Conservation (phyloP, 441 rosid genomes). For the Daphne laureola region DNA sequence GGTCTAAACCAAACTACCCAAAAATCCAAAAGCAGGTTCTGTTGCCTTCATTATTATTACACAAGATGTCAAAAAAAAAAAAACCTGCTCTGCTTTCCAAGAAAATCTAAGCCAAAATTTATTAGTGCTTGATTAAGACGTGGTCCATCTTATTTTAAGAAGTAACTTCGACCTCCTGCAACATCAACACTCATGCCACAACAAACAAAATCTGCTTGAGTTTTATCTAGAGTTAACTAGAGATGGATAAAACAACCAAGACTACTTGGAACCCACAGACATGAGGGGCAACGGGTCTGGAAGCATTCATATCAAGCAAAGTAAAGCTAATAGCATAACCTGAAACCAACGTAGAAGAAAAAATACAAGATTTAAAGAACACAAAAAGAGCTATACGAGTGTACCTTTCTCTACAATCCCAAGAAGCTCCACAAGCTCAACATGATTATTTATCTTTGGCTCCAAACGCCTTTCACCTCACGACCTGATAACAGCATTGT, state of each 20-base stretch:
- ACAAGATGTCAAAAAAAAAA: too few species aligned
- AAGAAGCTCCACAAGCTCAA: conserved; percentile 84
- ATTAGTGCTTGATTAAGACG: conserved; percentile 88
- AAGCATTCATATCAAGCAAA: too few species aligned
- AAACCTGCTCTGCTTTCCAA: too few species aligned
- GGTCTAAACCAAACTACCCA: too few species aligned
- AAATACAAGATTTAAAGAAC: conserved; percentile 22
- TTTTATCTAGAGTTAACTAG: too few species aligned
- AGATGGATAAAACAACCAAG: too few species aligned
- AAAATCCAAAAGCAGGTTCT: too few species aligned
- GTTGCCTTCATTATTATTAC: too few species aligned
- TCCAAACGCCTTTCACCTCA: conserved; percentile 59
- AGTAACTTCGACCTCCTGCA: conserved; percentile 92
- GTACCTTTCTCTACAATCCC: conserved; percentile 88
- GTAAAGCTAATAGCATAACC: conserved; percentile 13
- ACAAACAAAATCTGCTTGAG: background rate
- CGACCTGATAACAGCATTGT: conserved; percentile 48
- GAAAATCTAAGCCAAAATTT: conserved; percentile 64
- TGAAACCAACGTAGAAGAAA: too few species aligned
- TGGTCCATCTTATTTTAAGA: conserved; percentile 73
- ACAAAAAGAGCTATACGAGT: background rate
- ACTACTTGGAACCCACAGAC: too few species aligned
- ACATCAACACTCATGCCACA: conserved; percentile 62
- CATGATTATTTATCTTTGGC: conserved; percentile 70
- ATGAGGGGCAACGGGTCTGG: too few species aligned